Base-by-base conservation (phyloP, 306 rosid species). In the Glycine latifolia region DNA sequence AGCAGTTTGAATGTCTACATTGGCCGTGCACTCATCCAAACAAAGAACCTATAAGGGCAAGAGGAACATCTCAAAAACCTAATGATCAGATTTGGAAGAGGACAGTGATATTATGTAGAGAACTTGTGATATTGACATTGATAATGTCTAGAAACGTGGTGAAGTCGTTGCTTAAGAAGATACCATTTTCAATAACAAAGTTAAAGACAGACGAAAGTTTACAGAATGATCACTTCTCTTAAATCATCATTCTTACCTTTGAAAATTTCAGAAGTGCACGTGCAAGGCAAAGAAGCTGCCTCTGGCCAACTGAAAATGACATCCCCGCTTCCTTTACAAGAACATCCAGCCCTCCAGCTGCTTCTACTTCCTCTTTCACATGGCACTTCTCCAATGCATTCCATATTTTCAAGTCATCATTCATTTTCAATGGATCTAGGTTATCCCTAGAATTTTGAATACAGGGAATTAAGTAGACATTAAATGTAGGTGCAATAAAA, bases 1-100 rank as follows among this genome's bases (percentile, higher is more conserved):
- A 82, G 98, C 99, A 55, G 99, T 95, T 86, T 85, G 93, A 77
- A 91, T 79, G 85, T 95, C 99, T 52, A 95, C 89, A 49, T 67
- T 95, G 73, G 99, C 99, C 1, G 99, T 93, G 91, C 99, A 93
- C 73, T 95, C 99, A 85, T 95, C 99, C 90, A 95, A 91, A 89
- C 97, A 95, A 7, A 94, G 89, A 76, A 94, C 97, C 98, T 94
- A 86, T 10, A 49, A 50, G 67, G 47, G 10, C 31, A 71, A 35
- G 8, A 48, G 44, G 47, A 67, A 53, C 61, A 67, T 49, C 73
- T 39, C 81, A 79, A 46, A 67, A 66, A 55, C 65, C 41, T 47
- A 78, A 54, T 78, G 41, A 17, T 63, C 33, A 71, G 53, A 63
- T 71, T 20, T 62, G 69, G 14, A 71, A 54, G 41, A 63, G 26